Evolutionary conservation across 2,329 filamentous ascomycete genomes (phyloP), one percentile per base, ranked within the genome.

Genomic region (Aspergillus viridinutans): DNA sequence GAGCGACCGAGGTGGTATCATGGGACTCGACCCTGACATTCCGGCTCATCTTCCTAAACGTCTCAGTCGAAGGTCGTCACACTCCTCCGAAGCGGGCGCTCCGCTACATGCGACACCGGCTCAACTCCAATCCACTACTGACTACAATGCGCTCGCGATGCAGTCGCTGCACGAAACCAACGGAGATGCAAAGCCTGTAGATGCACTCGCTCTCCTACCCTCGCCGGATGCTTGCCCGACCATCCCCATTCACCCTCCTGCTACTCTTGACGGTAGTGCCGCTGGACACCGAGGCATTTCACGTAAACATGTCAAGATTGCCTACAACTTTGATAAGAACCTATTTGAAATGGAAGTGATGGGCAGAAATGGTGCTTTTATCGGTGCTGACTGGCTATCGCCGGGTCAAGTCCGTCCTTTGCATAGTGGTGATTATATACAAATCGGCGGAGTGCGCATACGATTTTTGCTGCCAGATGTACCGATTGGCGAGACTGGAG

Each of bases 251-350:
- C 85, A 86, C 61, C 82, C 84, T 21, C 80, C 80, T 1, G 72
- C 74, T 28, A 77, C 77, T 17, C 67, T 74, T 40, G 74, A 78
- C 49, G 80, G 75, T 47, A 72, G 64, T 55, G 73, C 79, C 2
- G 76, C 76, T 12, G 78, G 78, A 17, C 82, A 85, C 61, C 82
- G 81, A 59, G 80, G 80, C 47, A 87, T 87, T 35, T 87, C 85
- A 3, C 78, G 84, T 25, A 80, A 84, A 63, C 85, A 88, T 66
- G 79, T 85, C 53, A 81, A 80, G 58, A 85, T 88, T 58, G 75
- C 78, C 26, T 87, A 84, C 73, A 83, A 85, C 57, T 82, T 83
- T 59, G 78, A 83, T 45, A 75, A 78, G 40, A 78, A 81, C 49
- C 64, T 77, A 38, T 88, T 86, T 66, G 80, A 85, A 62, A 78